Evolutionary conservation across 129 eudicot species (phyloP), one percentile per base, ranked within the genome.

Genomic region (Lonicera japonica): DNA sequence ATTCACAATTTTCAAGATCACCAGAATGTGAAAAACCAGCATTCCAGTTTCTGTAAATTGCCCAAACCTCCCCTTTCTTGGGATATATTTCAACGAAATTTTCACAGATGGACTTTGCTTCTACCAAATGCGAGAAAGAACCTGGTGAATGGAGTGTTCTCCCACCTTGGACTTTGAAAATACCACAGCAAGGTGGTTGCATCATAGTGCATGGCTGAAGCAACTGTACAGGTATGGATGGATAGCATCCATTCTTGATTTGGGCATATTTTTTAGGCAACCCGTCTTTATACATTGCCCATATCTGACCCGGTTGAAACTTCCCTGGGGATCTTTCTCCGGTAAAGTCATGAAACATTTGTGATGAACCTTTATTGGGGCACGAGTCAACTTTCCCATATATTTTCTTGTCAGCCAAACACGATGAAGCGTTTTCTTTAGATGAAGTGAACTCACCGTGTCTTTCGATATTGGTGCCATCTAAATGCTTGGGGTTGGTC

Each of bases 51-150:
- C 59, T 76, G 67, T 78, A 54, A 36, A 87, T 19, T 25, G 83
- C 80, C 91, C 90, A 87, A 8, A 83, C 48, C 73, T 87, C 81
- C 7, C 85, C 77, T 64, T 66, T 65, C 50, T 68, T 61, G 25
- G 95, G 91, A 68, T 41, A 80, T 56, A 87, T 80, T 21, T 54
- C 70, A 54, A 29, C 2, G 36, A 29, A 58, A 63, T 13, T 64
- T 73, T 51, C 56, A 75, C 63, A 50, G 72, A 13, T 75, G 64
- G 0, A 66, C 12, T 72, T 70, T 24, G 75, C 81, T 43, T 60
- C 62, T 38, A 83, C 36, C 47, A 36, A 17, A 68, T 87, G 87
- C 0, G 90, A 87, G 47, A 87, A 83, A 20, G 75, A 67, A 56
- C 50, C 40, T 9, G 70, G 74, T 21, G 54, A 39, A 63, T 50